Evolutionary conservation across 768 basidiomycete species (phyloP), one percentile per base, ranked within the genome.

Genomic region (Hypholoma sublateritium): DNA sequence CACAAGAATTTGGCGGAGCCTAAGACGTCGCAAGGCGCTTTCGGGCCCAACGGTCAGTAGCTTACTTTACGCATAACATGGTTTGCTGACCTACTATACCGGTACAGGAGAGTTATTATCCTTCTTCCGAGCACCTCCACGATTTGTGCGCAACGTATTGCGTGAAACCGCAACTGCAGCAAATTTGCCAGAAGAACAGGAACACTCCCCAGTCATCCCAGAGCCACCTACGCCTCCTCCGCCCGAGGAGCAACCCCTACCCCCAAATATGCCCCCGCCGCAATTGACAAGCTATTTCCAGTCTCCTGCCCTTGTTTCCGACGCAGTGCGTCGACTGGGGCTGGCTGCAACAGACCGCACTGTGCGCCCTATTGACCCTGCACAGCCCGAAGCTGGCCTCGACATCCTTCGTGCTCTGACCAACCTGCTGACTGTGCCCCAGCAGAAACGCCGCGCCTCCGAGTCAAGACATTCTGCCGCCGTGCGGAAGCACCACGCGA

Each of bases 1-100:
- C 80, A 86, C 62, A 90, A 92, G 71, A 93, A 93, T 67, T 69
- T 93, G 5, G 87, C 89, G 0, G 92, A 94, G 69, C 88, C 93
- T 1, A 76, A 91, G 59, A 92, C 90, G 0, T 93, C 91, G 1
- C 93, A 95, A 65, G 94, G 91, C 2, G 82, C 87, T 0, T 96
- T 95, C 75, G 91, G 93, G 1, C 90, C 91, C 0, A 92, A 93
- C 66, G 95, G 94, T 93, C 57, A 45, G 77, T 66, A 3, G 8
- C 41, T 36, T 12, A 35, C 22, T 21, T 24, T n/a, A 39, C 36
- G 17, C 36, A 37, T n/a, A 22, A 22, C n/a, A 9, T 13, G 6
- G 12, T 25, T 12, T 28, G 28, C 7, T 16, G 14, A 25, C 39
- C 19, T 28, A 37, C 5, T 42, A 6, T 42, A 14, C 6, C 28